Base-by-base conservation (phyloP, 106 monocot species). In the Iris macrosiphon region DNA sequence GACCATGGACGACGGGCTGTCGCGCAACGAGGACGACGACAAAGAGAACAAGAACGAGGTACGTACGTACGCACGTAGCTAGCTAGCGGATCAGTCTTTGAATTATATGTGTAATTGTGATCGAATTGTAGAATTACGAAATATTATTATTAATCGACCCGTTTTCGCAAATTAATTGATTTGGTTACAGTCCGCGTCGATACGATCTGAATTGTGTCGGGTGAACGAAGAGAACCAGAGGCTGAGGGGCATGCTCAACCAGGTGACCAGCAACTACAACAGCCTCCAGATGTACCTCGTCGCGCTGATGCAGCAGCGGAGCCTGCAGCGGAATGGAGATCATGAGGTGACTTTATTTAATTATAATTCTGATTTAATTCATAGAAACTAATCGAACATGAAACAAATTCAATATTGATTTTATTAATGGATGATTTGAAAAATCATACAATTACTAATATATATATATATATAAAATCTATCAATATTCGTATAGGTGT, bases 181-280 rank as follows among this genome's bases (percentile, higher is more conserved):
- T n/a, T n/a, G n/a, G n/a, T n/a, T n/a, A n/a, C n/a, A n/a, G n/a
- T n/a, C n/a, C n/a, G n/a, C n/a, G n/a, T n/a, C n/a, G n/a, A n/a
- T n/a, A n/a, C n/a, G n/a, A n/a, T n/a, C n/a, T n/a, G 84, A 89
- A 55, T 47, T 89, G 16, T 60, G 34, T 11, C 35, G 72, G 18
- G 71, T 88, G 75, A 82, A 66, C 4, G 81, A 94, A 7, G 94
- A 94, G 73, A 94, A 94, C 60, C 74, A 76, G 62, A 51, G 58
- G 15, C 71, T 94, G 22, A 75, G 46, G 45, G 75, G 34, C 23
- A 68, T 85, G 58, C 63, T 94, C 0, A 75, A 15, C 64, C 78
- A 94, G 45, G 75, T 84, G 46, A 85, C 67, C 28, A 44, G 59
- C 39, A 74, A 66, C 58, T 94, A 85, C 72, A 75, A 81, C 39